phyloP scores from a whole-genome alignment of 2,329 filamentous ascomycete species.

The Lasiodiplodia sp. region DNA sequence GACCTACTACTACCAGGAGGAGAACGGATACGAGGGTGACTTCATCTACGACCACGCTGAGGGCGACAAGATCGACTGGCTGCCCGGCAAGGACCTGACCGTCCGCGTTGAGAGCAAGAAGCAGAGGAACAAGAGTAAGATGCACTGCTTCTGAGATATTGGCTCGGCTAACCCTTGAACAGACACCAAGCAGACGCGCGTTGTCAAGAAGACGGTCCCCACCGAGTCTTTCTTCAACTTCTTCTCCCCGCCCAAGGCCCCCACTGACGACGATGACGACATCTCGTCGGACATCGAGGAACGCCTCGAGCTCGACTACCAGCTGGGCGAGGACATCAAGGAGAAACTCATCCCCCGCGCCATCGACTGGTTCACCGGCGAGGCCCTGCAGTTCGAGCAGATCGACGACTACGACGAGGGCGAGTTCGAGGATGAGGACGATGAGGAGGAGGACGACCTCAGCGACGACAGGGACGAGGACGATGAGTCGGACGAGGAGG shows the following conservation, averaged over 20 bases:
- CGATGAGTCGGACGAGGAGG: conserved; percentile 49
- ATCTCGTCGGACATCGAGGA: conserved; percentile 93
- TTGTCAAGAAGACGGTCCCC: conserved; percentile 98
- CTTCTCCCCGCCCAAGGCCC: conserved; percentile 93
- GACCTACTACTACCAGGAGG: conserved; percentile 99
- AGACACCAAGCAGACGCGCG: conserved; percentile 99
- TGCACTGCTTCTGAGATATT: background rate
- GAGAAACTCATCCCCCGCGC: conserved; percentile 99
- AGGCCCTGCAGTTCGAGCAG: conserved; percentile 96
- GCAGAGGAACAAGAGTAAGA: conserved; percentile 98
- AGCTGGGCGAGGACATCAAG: conserved; percentile 99
- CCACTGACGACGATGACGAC: conserved; percentile 76
- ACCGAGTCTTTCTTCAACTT: conserved; percentile 99
- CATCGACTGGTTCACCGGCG: conserved; percentile 99
- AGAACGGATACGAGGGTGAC: conserved; percentile 97
- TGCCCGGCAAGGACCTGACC: conserved; percentile 89
- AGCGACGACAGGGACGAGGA: conserved; percentile 85
- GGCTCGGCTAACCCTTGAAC: background rate
- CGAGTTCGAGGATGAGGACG: conserved; percentile 88
- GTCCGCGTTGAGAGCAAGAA: conserved; percentile 98
- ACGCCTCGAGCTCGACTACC: conserved; percentile 96
- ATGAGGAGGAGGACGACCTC: conserved; percentile 88
- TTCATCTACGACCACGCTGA: conserved; percentile 99
- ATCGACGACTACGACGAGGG: conserved; percentile 83
- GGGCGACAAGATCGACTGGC: conserved; percentile 98